Evolutionary conservation across 176 grass and related monocot genomes (phyloP).

Genomic region (Elaeis guineensis): DNA sequence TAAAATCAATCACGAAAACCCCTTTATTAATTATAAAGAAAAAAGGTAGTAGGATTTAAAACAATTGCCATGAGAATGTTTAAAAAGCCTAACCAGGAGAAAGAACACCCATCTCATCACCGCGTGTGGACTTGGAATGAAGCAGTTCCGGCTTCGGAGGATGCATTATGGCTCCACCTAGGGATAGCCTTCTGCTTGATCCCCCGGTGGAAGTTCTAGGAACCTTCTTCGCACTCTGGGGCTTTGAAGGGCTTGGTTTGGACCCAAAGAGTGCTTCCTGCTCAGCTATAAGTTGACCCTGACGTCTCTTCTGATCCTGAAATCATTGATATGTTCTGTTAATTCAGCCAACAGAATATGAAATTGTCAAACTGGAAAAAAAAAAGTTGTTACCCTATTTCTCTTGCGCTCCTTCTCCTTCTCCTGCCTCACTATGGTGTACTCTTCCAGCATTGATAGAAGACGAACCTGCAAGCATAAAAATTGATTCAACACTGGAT

Average conservation of each 20-base stretch:
- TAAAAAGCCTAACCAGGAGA: conserved; percentile 39
- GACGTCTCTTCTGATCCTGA: conserved; percentile 69
- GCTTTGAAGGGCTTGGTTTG: conserved; percentile 68
- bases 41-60: too few relatives aligned
- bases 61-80: too few relatives aligned
- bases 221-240: conserved; percentile 44
- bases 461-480: conserved; percentile 39
- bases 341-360: too few relatives aligned
- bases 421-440: conserved; percentile 47
- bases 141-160: conserved; percentile 27
- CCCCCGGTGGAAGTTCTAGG: conserved; percentile 26
- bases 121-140: conserved; percentile 35
- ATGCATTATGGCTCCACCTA: conserved; percentile 59
- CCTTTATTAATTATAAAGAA: too few relatives aligned
- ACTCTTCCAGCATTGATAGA: conserved; percentile 63
- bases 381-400: conserved; percentile 37
- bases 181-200: conserved; percentile 42
- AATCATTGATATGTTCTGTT: background rate
- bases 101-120: conserved; percentile 24
- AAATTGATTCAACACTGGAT: too few relatives aligned
- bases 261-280: conserved; percentile 62
- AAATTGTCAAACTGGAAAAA: background rate
- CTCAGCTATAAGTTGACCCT: conserved; percentile 60
- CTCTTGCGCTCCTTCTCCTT: conserved; percentile 65
- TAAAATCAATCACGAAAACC: too few relatives aligned